Evolutionary conservation across 768 basidiomycete species (phyloP).

Genomic region (Daedaleopsis sinensis): DNA sequence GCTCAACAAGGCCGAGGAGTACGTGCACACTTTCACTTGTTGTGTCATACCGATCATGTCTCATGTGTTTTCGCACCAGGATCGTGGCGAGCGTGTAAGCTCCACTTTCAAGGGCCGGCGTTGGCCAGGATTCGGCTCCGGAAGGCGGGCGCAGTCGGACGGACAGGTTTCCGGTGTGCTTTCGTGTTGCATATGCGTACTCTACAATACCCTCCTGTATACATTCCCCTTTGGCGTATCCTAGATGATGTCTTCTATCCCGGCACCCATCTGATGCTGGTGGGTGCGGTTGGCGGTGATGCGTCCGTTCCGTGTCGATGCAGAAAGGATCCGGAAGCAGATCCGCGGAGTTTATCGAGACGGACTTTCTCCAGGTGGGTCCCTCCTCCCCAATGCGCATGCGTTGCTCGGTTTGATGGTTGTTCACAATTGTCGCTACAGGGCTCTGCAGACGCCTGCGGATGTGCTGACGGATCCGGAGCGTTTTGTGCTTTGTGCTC

Average conservation of each 20-base stretch:
- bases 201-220: slow-evolving; percentile 23
- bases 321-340: no score
- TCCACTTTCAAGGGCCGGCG: slow-evolving; percentile 7
- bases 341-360: no score
- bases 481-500: no score
- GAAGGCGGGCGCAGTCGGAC: background rate
- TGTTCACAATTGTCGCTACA: no score
- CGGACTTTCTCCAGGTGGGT: no score
- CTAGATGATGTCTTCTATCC: slow-evolving; percentile 17
- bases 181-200: slow-evolving; percentile 20
- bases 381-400: no score
- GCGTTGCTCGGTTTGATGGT: no score
- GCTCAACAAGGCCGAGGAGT: slow-evolving; percentile 97
- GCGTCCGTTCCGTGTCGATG: no score
- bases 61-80: slow-evolving; percentile 6
- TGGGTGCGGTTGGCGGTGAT: no score
- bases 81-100: slow-evolving; percentile 23
- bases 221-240: slow-evolving; percentile 17
- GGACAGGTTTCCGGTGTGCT: slow-evolving; percentile 15
- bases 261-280: no score
- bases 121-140: background rate
- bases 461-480: no score
- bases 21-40: slow-evolving; percentile 35
- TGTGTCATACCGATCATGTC: background rate
- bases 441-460: no score